phyloP scores from a whole-genome alignment of 2,329 filamentous ascomycete species.

The Orbilia javanica region DNA sequence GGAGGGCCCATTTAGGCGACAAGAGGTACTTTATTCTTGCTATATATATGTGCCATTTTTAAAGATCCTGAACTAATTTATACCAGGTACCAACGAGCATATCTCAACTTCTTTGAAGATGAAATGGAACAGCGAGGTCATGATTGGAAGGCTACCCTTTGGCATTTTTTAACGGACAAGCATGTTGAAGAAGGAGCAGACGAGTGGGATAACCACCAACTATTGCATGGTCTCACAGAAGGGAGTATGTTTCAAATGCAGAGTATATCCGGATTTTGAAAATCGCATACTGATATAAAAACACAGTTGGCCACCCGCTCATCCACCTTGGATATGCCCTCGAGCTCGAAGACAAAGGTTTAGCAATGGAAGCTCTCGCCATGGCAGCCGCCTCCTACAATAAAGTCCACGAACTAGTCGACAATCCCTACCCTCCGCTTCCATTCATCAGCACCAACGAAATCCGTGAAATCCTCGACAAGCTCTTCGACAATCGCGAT shows the following conservation, averaged over 20 bases:
- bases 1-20: slow-evolving; percentile 85
- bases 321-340: slow-evolving; percentile 75
- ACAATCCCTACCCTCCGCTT: slow-evolving; percentile 68
- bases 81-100: slow-evolving; percentile 81
- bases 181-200: slow-evolving; percentile 71
- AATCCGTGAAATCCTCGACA: slow-evolving; percentile 77
- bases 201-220: slow-evolving; percentile 54
- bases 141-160: slow-evolving; percentile 83
- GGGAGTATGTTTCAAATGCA: slow-evolving; percentile 73
- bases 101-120: slow-evolving; percentile 95
- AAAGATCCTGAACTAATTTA: background rate
- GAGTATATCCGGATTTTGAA: background rate
- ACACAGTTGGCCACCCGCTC: slow-evolving; percentile 35
- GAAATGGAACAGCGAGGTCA: slow-evolving; percentile 81
- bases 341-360: slow-evolving; percentile 84
- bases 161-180: slow-evolving; percentile 80
- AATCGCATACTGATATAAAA: slow-evolving; percentile 12
- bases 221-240: slow-evolving; percentile 83
- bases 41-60: background rate
- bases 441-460: slow-evolving; percentile 64
- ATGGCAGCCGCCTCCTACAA: slow-evolving; percentile 74
- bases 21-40: slow-evolving; percentile 68
- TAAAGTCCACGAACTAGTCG: slow-evolving; percentile 76
- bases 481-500: slow-evolving; percentile 76
- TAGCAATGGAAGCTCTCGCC: slow-evolving; percentile 88